Evolutionary conservation across 2,329 filamentous ascomycete genomes (phyloP).

Genomic region (Podosphaera fusca): DNA sequence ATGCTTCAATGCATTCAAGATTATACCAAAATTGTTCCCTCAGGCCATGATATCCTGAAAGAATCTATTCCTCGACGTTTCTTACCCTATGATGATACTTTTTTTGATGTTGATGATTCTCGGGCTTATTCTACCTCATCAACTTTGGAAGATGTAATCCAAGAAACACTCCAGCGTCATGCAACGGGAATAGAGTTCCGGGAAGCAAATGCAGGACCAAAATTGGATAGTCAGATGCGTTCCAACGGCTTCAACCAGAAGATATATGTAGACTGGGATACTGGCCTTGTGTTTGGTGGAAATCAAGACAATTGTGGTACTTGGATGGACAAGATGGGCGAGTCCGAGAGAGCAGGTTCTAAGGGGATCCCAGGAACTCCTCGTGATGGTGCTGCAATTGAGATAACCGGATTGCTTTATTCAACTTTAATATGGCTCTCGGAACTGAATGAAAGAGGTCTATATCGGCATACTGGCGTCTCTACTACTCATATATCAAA

Average conservation of each 20-base stretch:
- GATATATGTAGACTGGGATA: constrained; percentile 75
- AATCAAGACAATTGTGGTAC: constrained; percentile 91
- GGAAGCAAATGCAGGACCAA: constrained; percentile 78
- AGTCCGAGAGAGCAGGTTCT: constrained; percentile 69
- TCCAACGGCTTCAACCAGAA: constrained; percentile 81
- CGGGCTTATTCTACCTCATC: constrained; percentile 71
- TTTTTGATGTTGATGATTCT: constrained; percentile 61
- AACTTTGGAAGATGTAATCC: constrained; percentile 70
- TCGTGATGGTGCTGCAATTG: constrained; percentile 79
- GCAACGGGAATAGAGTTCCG: constrained; percentile 77
- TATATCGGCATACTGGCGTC: constrained; percentile 53
- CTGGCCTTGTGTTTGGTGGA: constrained; percentile 78
- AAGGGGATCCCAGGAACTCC: constrained; percentile 94
- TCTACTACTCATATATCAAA: constrained; percentile 29
- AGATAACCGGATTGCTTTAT: constrained; percentile 85
- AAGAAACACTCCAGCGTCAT: constrained; percentile 82
- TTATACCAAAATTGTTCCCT: constrained; percentile 59
- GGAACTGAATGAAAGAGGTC: constrained; percentile 38
- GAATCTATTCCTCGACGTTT: constrained; percentile 67
- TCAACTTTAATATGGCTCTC: constrained; percentile 68
- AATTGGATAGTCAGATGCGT: constrained; percentile 81
- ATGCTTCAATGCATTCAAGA: constrained; percentile 92
- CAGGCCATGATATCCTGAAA: constrained; percentile 50
- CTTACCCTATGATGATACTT: constrained; percentile 85
- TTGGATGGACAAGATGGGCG: constrained; percentile 99